These are phyloP conservation scores for Phytopythium delawarense DNA, from an alignment of 352 stramenopile genomes.

Conservation along the genomic window DNA sequence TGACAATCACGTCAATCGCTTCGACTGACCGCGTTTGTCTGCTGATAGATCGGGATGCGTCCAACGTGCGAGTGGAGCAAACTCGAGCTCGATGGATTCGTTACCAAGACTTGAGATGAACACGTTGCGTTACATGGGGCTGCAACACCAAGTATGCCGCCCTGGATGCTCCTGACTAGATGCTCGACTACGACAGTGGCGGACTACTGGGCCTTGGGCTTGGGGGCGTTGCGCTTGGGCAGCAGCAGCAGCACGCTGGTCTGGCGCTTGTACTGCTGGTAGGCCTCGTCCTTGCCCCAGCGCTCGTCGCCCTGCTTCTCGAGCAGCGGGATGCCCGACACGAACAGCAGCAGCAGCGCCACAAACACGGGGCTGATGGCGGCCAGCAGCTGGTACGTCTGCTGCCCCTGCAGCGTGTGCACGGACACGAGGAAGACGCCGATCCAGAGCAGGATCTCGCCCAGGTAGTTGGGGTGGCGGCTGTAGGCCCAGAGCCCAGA, in stretches of 20 bases:
- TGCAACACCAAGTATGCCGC: too few relatives aligned
- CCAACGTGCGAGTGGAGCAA: too few relatives aligned
- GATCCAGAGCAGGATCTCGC: conserved; percentile 89
- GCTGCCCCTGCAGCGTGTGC: conserved; percentile 36
- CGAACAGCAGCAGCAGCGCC: conserved; percentile 45
- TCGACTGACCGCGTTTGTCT: too few relatives aligned
- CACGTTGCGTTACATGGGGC: too few relatives aligned
- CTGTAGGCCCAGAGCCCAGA: conserved; percentile 80
- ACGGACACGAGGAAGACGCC: conserved; percentile 46
- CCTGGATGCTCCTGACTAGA: too few relatives aligned
- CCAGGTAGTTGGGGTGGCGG: conserved; percentile 92
- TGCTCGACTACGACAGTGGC: too few relatives aligned
- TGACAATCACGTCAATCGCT: too few relatives aligned
- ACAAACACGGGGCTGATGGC: conserved; percentile 63
- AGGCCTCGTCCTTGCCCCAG: conserved; percentile 50
- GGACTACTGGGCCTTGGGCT: conserved; percentile 3
- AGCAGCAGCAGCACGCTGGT: conserved; percentile 54
- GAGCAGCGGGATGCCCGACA: conserved; percentile 71
- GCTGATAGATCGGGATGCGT: too few relatives aligned
- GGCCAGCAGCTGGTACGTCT: conserved; percentile 29
- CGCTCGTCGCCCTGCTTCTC: conserved; percentile 66
- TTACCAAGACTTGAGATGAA: too few relatives aligned
- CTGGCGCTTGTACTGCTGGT: conserved; percentile 69
- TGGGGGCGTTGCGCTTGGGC: conserved; percentile 11
- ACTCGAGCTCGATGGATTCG: too few relatives aligned